Evolutionary conservation across 768 basidiomycete species (phyloP).

Genomic region (Russula vinacea): DNA sequence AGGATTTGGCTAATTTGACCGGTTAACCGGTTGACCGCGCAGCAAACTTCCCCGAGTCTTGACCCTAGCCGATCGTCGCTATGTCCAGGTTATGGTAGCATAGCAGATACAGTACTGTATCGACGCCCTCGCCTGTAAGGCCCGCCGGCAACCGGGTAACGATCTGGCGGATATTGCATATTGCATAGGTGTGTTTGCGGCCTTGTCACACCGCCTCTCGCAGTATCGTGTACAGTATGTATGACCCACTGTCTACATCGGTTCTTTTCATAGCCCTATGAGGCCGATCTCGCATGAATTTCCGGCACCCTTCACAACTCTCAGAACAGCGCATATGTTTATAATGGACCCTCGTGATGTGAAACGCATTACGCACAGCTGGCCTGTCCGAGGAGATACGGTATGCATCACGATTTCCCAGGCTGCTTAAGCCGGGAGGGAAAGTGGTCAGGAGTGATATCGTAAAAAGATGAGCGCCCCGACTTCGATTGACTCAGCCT

Average conservation of each 20-base stretch:
- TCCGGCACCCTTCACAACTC: neutral
- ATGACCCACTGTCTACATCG: neutral
- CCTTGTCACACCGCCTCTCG: neutral
- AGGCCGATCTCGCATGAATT: neutral
- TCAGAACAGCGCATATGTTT: too few species aligned
- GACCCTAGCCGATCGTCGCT: neutral
- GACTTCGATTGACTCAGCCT: constrained; percentile 13
- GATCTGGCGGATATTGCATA: neutral
- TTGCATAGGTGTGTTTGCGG: neutral
- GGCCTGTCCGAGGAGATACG: neutral
- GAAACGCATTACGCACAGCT: neutral
- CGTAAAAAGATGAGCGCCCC: neutral
- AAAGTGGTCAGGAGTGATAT: neutral
- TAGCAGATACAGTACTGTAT: too few species aligned
- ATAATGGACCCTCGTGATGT: neutral
- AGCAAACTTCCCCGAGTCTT: neutral
- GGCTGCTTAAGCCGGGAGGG: neutral
- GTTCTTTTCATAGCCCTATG: neutral
- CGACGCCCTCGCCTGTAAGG: neutral
- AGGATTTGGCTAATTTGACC: too few species aligned
- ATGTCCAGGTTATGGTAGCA: neutral
- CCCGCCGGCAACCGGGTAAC: neutral
- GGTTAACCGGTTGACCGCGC: too few species aligned
- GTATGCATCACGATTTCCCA: neutral
- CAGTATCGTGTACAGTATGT: neutral